These are phyloP conservation scores for Daedaleopsis sinensis DNA, from an alignment of 768 basidiomycete species.

Conservation along the genomic window DNA sequence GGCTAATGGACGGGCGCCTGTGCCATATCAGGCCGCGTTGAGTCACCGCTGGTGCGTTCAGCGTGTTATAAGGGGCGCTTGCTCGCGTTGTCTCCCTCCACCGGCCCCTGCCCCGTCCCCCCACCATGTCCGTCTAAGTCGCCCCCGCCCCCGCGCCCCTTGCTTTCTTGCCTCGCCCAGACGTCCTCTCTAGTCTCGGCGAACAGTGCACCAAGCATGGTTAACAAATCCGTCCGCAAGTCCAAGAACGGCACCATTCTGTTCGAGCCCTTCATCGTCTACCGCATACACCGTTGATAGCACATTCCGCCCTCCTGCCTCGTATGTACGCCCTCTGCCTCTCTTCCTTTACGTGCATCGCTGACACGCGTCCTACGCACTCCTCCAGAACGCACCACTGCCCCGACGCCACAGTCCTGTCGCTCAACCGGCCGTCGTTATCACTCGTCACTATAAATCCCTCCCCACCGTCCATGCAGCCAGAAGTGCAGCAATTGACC, in stretches of 20 bases:
- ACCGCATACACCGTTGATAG: constrained; percentile 75
- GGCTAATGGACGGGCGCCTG: not conserved
- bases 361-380: constrained; percentile 7
- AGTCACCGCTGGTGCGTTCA: constrained; percentile 22
- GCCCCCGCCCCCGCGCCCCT: constrained; percentile 28
- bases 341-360: not conserved
- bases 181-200: constrained; percentile 33
- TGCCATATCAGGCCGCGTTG: constrained; percentile 6
- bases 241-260: constrained; percentile 86
- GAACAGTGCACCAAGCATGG: constrained; percentile 57
- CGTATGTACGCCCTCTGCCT: constrained; percentile 14
- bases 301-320: constrained; percentile 10
- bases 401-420: constrained; percentile 21
- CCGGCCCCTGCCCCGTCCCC: constrained; percentile 25
- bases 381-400: constrained; percentile 25
- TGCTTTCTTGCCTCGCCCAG: constrained; percentile 28
- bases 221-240: constrained; percentile 80
- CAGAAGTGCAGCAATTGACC: constrained; percentile 43
- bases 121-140: constrained; percentile 42
- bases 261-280: constrained; percentile 86
- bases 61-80: constrained; percentile 43
- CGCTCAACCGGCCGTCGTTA: constrained; percentile 32
- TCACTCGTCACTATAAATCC: constrained; percentile 36
- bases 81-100: constrained; percentile 22
- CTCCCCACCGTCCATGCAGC: constrained; percentile 23